These are phyloP conservation scores for Lunularia cruciata DNA, from an alignment of 225 moss, liverwort and hornwort species.

Conservation along the genomic window DNA sequence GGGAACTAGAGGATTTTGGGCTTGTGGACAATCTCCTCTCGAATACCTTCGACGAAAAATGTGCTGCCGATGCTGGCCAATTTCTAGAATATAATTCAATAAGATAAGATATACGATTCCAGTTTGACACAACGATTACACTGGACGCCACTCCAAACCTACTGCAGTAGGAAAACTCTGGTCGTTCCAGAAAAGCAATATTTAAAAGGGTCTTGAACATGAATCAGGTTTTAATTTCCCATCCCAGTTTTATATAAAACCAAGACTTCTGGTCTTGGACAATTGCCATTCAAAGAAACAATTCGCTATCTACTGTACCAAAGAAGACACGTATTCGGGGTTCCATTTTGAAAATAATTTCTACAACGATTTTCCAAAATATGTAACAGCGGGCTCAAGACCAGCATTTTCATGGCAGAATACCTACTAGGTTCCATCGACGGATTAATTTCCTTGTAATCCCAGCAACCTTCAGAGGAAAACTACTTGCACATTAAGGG, in stretches of 20 bases:
- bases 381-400: background rate
- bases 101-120: too few relatives aligned
- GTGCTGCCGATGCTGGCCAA: too few relatives aligned
- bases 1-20: too few relatives aligned
- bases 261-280: background rate
- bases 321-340: background rate
- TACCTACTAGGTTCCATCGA: background rate
- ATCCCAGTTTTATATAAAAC: background rate
- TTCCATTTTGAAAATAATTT: background rate
- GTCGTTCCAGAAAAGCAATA: too few relatives aligned
- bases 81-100: too few relatives aligned
- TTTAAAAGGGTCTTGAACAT: too few relatives aligned
- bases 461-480: background rate
- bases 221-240: background rate
- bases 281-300: background rate
- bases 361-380: background rate
- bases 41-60: too few relatives aligned
- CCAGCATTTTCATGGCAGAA: background rate
- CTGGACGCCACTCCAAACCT: too few relatives aligned
- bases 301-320: background rate
- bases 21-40: too few relatives aligned
- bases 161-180: too few relatives aligned
- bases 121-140: too few relatives aligned
- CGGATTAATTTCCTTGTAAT: background rate
- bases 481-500: background rate